These are phyloP conservation scores for Ophiosphaerella korrae DNA, from an alignment of 2,329 filamentous ascomycete species.

Conservation along the genomic window DNA sequence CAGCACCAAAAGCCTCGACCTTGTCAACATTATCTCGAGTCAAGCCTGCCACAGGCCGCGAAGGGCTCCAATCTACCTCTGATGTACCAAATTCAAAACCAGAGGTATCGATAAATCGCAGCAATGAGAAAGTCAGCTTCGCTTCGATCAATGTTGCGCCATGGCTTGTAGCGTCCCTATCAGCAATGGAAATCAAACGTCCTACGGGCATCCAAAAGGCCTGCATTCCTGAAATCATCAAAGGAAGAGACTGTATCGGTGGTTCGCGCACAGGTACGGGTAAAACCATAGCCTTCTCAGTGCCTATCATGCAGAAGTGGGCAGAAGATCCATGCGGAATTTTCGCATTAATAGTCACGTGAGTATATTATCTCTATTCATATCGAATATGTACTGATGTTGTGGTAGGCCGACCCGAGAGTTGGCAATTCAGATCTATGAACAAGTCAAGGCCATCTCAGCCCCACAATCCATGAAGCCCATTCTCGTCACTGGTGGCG, in stretches of 20 bases:
- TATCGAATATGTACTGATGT: constrained; percentile 6
- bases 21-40: constrained; percentile 41
- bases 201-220: constrained; percentile 92
- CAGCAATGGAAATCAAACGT: constrained; percentile 77
- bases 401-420: constrained; percentile 61
- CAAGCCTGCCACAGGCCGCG: constrained; percentile 35
- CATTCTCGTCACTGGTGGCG: constrained; percentile 86
- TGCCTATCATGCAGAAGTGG: constrained; percentile 93
- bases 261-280: constrained; percentile 94
- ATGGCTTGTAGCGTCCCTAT: constrained; percentile 85
- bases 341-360: constrained; percentile 86
- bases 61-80: constrained; percentile 3
- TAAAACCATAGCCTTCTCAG: constrained; percentile 95
- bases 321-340: constrained; percentile 89
- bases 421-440: constrained; percentile 92
- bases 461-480: constrained; percentile 86
- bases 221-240: constrained; percentile 90
- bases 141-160: constrained; percentile 73
- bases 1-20: constrained; percentile 12
- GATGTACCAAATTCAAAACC: constrained; percentile 8
- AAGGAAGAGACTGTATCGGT: constrained; percentile 89
- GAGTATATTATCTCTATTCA: constrained; percentile 56
- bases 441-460: constrained; percentile 93
- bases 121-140: constrained; percentile 65
- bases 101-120: not conserved